Evolutionary conservation across 1,284 basidiomycete species (phyloP).

Genomic region (Somion occarium): DNA sequence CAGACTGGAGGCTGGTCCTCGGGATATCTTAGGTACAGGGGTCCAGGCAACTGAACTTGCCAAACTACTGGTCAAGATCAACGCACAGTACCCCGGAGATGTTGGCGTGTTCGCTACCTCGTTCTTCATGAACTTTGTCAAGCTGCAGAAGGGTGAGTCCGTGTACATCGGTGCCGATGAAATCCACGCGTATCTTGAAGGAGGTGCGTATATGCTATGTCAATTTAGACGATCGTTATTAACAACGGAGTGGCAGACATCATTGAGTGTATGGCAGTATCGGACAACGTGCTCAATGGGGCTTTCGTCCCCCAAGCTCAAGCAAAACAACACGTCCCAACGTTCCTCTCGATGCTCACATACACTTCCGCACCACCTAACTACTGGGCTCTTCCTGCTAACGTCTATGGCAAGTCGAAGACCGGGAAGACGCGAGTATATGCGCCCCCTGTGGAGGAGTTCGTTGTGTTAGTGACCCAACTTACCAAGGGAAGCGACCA

Average conservation of each 20-base stretch:
- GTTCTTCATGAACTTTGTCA: conserved; percentile 85
- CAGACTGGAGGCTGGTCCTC: conserved; percentile 8
- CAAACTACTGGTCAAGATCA: conserved; percentile 67
- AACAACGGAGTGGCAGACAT: conserved; percentile 58
- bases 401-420: conserved; percentile 36
- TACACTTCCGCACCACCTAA: conserved; percentile 70
- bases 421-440: conserved; percentile 50
- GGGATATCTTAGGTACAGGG: conserved; percentile 11
- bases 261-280: conserved; percentile 96
- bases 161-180: conserved; percentile 94
- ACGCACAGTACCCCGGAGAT: conserved; percentile 85
- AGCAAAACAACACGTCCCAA: conserved; percentile 86
- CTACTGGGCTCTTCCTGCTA: conserved; percentile 65
- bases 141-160: conserved; percentile 78
- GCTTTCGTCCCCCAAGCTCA: conserved; percentile 73
- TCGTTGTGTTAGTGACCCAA: conserved; percentile 75
- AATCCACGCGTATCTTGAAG: conserved; percentile 92
- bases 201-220: conserved; percentile 49
- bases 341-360: conserved; percentile 83
- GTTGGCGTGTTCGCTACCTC: conserved; percentile 83
- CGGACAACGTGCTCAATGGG: conserved; percentile 96
- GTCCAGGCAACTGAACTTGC: conserved; percentile 30
- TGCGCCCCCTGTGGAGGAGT: conserved; percentile 91
- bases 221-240: not conserved
- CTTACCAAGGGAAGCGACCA: conserved; percentile 40